These are phyloP conservation scores for Yamadazyma ubonensis DNA, from an alignment of 805 yeast species.

Conservation along the genomic window DNA sequence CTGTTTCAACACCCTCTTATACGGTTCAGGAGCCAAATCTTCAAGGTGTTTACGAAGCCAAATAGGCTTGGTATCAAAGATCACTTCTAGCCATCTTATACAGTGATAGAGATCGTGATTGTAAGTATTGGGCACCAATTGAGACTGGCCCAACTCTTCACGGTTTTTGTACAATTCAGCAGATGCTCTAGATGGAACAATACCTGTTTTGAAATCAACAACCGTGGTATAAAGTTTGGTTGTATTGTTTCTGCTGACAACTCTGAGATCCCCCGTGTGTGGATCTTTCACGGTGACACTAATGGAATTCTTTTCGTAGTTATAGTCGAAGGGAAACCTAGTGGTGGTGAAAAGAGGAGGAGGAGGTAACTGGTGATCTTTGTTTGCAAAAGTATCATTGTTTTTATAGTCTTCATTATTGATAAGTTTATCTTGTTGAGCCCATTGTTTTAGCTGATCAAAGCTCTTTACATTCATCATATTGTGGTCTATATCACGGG, in stretches of 20 bases:
- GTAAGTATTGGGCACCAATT: conserved; percentile 32
- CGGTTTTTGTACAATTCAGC: conserved; percentile 40
- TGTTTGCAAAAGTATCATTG: conserved; percentile 25
- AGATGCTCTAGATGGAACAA: conserved; percentile 51
- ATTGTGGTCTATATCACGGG: conserved; percentile 26
- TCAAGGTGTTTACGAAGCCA: conserved; percentile 80
- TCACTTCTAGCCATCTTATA: conserved; percentile 38
- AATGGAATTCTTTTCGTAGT: conserved; percentile 70
- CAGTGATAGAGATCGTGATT: conserved; percentile 40
- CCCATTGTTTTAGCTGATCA: conserved; percentile 25
- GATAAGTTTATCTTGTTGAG: conserved; percentile 23
- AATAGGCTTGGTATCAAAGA: conserved; percentile 73
- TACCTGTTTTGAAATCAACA: conserved; percentile 45
- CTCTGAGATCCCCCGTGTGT: conserved; percentile 57
- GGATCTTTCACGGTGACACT: conserved; percentile 48
- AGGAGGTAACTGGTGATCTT: conserved; percentile 68
- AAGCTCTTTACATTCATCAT: conserved; percentile 23
- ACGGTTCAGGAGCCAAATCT: conserved; percentile 50
- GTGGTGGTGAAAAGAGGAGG: conserved; percentile 81
- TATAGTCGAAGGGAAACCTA: conserved; percentile 73
- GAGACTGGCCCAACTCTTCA: conserved; percentile 27
- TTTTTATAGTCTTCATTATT: conserved; percentile 30
- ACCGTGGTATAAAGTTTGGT: conserved; percentile 54
- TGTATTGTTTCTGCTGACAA: conserved; percentile 44
- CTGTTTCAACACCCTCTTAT: conserved; percentile 52